Evolutionary conservation across 1,284 basidiomycete genomes (phyloP).

Genomic region (Ceratobasidium sp.): DNA sequence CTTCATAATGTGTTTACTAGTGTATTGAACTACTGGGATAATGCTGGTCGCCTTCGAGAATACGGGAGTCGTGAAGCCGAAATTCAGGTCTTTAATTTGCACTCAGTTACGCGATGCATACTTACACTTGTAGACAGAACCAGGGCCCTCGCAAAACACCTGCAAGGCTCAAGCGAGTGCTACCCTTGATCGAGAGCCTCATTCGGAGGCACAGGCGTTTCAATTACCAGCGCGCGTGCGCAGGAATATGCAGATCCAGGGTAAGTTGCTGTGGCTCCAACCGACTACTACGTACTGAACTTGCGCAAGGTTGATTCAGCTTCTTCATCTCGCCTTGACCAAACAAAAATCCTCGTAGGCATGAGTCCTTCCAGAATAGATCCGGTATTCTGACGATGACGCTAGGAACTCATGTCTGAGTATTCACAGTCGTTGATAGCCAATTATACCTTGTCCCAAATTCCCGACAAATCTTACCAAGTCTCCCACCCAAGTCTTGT

Average conservation of each 20-base stretch:
- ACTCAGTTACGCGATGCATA: constrained; percentile 38
- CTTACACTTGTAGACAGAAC: constrained; percentile 52
- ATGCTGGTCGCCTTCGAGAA: constrained; percentile 59
- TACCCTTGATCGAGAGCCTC: constrained; percentile 69
- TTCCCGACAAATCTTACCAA: constrained; percentile 43
- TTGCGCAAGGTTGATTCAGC: constrained; percentile 23
- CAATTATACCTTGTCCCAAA: constrained; percentile 53
- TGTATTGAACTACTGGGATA: constrained; percentile 40
- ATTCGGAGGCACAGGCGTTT: constrained; percentile 76
- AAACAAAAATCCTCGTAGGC: constrained; percentile 20
- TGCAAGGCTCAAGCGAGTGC: constrained; percentile 67
- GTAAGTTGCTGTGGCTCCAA: constrained; percentile 62
- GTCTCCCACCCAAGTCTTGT: constrained; percentile 49
- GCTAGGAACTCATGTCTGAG: constrained; percentile 79
- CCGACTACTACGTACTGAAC: constrained; percentile 53
- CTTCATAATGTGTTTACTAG: constrained; percentile 67
- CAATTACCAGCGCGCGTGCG: constrained; percentile 72
- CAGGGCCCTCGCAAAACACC: constrained; percentile 73
- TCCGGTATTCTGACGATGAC: too few species aligned
- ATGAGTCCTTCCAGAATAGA: not conserved
- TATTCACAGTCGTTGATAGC: constrained; percentile 62
- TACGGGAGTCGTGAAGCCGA: constrained; percentile 74
- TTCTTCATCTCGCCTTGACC: constrained; percentile 29
- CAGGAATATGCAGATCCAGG: constrained; percentile 78
- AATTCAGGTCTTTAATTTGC: constrained; percentile 65